Evolutionary conservation across 495 filamentous ascomycete genomes (phyloP).

Genomic region (Lasiosphaeria ovina): DNA sequence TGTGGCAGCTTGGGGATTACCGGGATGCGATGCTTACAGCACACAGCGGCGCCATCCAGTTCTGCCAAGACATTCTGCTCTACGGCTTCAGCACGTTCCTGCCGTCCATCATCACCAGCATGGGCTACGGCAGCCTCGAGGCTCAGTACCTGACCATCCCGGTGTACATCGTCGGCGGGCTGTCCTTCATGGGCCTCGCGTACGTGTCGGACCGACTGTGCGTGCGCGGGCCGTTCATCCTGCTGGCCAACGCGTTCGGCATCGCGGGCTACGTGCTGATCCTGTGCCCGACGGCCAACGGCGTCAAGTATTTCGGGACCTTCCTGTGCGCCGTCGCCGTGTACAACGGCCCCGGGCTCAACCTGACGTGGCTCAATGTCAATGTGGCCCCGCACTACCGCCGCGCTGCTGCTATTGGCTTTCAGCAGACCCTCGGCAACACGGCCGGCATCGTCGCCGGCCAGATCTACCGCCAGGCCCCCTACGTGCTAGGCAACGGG

Average conservation of each 20-base stretch:
- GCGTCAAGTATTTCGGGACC: constrained; percentile 55
- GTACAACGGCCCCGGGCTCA: constrained; percentile 51
- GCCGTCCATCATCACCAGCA: constrained; percentile 52
- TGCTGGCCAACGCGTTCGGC: constrained; percentile 44
- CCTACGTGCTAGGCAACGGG: constrained; percentile 50
- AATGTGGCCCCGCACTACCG: constrained; percentile 59
- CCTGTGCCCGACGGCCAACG: constrained; percentile 29
- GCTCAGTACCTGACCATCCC: constrained; percentile 43
- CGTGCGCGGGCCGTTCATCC: constrained; percentile 36
- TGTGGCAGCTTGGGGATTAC: constrained; percentile 5
- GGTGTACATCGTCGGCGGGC: constrained; percentile 37
- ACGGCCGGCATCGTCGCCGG: constrained; percentile 54
- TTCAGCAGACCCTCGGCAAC: constrained; percentile 57
- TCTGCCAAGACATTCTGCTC: constrained; percentile 52
- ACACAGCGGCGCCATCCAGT: constrained; percentile 45
- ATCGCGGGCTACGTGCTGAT: constrained; percentile 54
- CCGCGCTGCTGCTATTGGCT: constrained; percentile 53
- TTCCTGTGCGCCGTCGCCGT: constrained; percentile 53
- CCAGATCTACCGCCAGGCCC: constrained; percentile 51
- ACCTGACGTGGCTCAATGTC: constrained; percentile 56
- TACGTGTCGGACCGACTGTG: constrained; percentile 39
- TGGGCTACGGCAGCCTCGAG: constrained; percentile 51
- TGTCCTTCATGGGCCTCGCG: constrained; percentile 43
- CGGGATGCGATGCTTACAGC: background rate
- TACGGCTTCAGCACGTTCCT: constrained; percentile 62